These are phyloP conservation scores for Coniochaeta ligniaria DNA, from an alignment of 2,329 filamentous ascomycete genomes.

Conservation along the genomic window DNA sequence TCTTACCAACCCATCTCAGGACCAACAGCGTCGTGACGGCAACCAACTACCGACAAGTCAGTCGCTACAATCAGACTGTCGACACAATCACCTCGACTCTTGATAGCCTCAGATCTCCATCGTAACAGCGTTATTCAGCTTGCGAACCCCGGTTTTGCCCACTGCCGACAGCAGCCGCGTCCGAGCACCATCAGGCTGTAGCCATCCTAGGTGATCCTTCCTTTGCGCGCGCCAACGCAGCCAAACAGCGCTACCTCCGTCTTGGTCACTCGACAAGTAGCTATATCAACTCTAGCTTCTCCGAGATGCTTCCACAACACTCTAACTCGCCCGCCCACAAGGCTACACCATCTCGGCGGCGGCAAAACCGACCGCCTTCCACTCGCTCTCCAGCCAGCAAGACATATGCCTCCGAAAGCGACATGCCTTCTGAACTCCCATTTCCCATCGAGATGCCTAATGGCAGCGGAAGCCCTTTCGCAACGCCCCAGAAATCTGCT, in stretches of 20 bases:
- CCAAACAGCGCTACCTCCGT: constrained; percentile 14
- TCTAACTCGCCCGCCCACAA: constrained; percentile 15
- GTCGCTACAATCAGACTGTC: background rate
- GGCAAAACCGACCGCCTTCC: constrained; percentile 30
- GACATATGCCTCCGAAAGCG: constrained; percentile 54
- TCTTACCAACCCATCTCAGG: background rate
- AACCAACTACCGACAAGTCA: constrained; percentile 3
- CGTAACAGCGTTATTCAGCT: background rate
- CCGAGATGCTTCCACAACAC: constrained; percentile 25
- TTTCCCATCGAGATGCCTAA: constrained; percentile 23
- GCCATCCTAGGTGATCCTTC: background rate
- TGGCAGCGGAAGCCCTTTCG: constrained; percentile 16
- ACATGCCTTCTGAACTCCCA: constrained; percentile 29
- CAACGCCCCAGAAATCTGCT: constrained; percentile 38
- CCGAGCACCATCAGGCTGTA: background rate
- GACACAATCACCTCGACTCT: background rate
- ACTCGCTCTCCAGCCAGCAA: constrained; percentile 34
- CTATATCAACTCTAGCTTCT: background rate
- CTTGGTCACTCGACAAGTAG: background rate
- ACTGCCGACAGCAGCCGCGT: background rate
- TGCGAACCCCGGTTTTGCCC: background rate
- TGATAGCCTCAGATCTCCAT: background rate
- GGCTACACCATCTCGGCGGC: constrained; percentile 32
- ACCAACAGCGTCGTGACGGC: background rate
- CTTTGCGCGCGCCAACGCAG: background rate